Base-by-base conservation (phyloP, 805 yeast genomes). In the Saturnispora dispora region DNA sequence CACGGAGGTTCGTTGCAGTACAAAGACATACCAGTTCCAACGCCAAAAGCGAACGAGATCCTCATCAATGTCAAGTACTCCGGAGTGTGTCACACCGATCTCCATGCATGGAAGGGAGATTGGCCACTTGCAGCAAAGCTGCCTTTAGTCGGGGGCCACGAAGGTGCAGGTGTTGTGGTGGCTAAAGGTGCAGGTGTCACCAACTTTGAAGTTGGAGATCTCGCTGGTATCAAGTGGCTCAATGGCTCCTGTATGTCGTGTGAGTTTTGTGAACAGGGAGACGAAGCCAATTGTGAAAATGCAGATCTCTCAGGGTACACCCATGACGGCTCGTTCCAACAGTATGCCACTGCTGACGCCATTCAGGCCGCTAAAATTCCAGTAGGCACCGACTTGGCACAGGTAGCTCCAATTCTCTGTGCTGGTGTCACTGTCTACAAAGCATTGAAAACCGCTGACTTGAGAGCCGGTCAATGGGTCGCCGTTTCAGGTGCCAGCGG, bases 291-390 rank as follows among this genome's bases (percentile, higher is more conserved):
- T 72, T 85, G 90, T 73, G 73, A 79, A 45, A 63, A 77, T 11
- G 87, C 88, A 47, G 86, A 80, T 61, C 74, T 83, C 62, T 72
- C 88, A 36, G 90, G 90, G 66, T 82, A 79, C 75, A 81, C 87
- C 49, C 85, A 82, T 64, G 85, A 82, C 63, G 87, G 79, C 53
- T 71, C 77, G 25, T 75, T 75, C 72, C 79, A 75, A 60, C 75
- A 75, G 60, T 75, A 74, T 55, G 78, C 79, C 43, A 75, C 78
- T 47, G 79, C 78, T 33, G 78, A 75, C 58, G 76, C 77, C 25
- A 64, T 73, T 45, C 79, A 75, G 56, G 79, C 79, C 36, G 78
- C 78, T 17, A 63, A 66, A 50, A 69, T 75, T 52, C 74, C 78
- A 15, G 52, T 60, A 51, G 76, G 76, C 54, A 64, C 75, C 35